These are phyloP conservation scores for Luffa acutangula DNA, from an alignment of 306 rosid species.

Conservation along the genomic window DNA sequence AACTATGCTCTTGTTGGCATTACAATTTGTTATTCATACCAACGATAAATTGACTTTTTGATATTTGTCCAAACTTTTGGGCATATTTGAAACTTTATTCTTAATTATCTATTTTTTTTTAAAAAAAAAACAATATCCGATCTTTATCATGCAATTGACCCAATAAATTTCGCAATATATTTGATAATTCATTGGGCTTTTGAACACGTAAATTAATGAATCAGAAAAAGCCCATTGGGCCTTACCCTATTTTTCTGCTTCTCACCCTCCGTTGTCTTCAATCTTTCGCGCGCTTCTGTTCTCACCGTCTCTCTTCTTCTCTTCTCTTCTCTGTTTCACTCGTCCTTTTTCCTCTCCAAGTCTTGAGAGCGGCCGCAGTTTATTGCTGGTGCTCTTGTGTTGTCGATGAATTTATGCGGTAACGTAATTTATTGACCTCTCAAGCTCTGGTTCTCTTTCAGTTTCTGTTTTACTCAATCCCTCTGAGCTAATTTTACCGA, in stretches of 20 bases:
- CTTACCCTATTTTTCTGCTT: background rate
- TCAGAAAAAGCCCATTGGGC: background rate
- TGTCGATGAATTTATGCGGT: background rate
- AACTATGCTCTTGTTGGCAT: too few species aligned
- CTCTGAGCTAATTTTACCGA: background rate
- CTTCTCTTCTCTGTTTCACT: background rate
- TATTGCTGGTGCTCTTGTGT: background rate
- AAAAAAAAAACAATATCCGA: too few species aligned
- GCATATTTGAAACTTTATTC: too few species aligned
- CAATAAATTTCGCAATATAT: background rate
- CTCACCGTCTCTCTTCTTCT: too few species aligned
- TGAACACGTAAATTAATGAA: background rate
- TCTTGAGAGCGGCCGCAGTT: background rate
- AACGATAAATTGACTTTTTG: too few species aligned
- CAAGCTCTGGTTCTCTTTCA: background rate
- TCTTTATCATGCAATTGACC: background rate
- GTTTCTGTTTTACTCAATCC: background rate
- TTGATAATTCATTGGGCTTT: background rate
- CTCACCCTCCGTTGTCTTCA: too few species aligned
- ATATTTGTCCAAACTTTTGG: too few species aligned
- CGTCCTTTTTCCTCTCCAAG: background rate
- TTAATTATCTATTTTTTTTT: too few species aligned
- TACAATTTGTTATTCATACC: too few species aligned
- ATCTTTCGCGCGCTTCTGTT: background rate
- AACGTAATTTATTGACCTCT: background rate